A percentile compares a stretch with the other conserved stretches of the same genome.
These are phyloP conservation scores for Daldinia concentrica DNA, from an alignment of 495 filamentous ascomycete species.

Conservation along the genomic window DNA sequence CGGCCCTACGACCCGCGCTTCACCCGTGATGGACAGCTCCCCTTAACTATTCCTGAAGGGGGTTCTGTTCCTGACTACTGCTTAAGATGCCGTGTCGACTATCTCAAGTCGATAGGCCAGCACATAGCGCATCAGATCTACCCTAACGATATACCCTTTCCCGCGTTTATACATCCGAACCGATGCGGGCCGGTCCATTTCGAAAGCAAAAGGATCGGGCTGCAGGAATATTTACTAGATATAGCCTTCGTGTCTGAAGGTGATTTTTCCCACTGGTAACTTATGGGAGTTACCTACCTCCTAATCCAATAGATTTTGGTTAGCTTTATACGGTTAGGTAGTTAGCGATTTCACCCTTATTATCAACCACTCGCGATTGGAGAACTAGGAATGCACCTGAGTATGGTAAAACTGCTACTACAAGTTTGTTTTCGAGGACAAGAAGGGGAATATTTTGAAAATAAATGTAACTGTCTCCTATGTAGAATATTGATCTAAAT, in stretches of 20 bases:
- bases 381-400: no score
- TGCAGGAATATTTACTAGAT: background rate
- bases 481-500: no score
- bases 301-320: background rate
- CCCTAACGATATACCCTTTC: background rate
- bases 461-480: no score
- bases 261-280: background rate
- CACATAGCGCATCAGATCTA: background rate
- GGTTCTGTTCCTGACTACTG: conserved; percentile 1
- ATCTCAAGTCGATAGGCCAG: background rate
- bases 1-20: conserved; percentile 8
- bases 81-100: background rate
- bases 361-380: no score
- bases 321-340: no score
- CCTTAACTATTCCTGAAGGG: conserved; percentile 14
- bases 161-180: background rate
- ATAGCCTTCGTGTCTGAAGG: background rate
- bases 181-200: background rate
- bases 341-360: no score
- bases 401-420: no score
- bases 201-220: background rate
- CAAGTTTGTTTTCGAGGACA: no score
- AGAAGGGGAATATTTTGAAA: no score
- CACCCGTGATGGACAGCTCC: background rate
- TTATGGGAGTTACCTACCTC: background rate